These are phyloP conservation scores for Aspergillus hiratsukae DNA, from an alignment of 2,329 filamentous ascomycete species.

Conservation along the genomic window DNA sequence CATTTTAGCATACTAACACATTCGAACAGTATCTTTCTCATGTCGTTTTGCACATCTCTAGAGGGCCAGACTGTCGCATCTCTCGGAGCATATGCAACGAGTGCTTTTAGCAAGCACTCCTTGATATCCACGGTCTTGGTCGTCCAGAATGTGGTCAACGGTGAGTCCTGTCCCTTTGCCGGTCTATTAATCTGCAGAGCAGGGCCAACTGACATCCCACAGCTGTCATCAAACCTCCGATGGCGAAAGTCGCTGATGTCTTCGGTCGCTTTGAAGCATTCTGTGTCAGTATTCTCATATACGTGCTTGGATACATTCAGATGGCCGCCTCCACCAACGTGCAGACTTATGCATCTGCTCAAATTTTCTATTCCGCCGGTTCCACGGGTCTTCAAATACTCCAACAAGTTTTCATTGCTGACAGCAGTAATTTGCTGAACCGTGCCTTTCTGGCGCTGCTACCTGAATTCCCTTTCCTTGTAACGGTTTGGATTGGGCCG, in stretches of 20 bases:
- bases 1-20: constrained; percentile 12
- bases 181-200: background rate
- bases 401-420: constrained; percentile 62
- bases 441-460: constrained; percentile 62
- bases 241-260: constrained; percentile 64
- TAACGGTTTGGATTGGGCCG: constrained; percentile 61
- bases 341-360: constrained; percentile 49
- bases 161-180: constrained; percentile 37
- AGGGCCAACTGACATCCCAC: constrained; percentile 20
- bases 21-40: constrained; percentile 50
- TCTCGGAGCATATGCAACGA: constrained; percentile 62
- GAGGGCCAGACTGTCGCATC: constrained; percentile 61
- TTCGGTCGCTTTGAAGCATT: constrained; percentile 64
- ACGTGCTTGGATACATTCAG: constrained; percentile 56
- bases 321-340: constrained; percentile 61
- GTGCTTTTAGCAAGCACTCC: constrained; percentile 60
- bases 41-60: constrained; percentile 63
- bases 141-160: constrained; percentile 61
- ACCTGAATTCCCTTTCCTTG: constrained; percentile 60
- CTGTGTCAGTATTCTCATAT: constrained; percentile 49
- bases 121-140: constrained; percentile 62
- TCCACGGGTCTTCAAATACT: constrained; percentile 57
- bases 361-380: constrained; percentile 64
- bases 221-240: constrained; percentile 60
- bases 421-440: constrained; percentile 62